These are phyloP conservation scores for Colletotrichum theobromicola DNA, from an alignment of 2,329 filamentous ascomycete genomes.

Conservation along the genomic window DNA sequence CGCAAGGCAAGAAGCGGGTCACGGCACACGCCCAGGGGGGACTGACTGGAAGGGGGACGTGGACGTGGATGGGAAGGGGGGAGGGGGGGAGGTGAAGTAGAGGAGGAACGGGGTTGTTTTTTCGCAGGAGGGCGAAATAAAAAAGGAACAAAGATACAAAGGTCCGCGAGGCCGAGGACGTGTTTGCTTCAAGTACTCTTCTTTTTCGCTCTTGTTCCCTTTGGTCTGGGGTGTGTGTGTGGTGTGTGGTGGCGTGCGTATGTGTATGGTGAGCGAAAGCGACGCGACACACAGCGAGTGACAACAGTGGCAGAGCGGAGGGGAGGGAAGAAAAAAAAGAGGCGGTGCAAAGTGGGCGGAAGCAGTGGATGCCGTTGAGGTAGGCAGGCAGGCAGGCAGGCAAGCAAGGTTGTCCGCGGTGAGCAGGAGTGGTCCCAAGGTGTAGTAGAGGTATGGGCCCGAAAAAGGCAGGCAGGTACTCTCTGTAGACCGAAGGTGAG, in stretches of 20 bases:
- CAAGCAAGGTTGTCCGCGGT: neutral
- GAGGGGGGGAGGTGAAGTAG: neutral
- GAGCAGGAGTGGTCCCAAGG: neutral
- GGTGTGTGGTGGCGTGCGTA: neutral
- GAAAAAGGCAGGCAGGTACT: neutral
- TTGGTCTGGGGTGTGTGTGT: neutral
- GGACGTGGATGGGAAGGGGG: neutral
- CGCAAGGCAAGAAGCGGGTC: constrained; percentile 22
- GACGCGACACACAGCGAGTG: neutral
- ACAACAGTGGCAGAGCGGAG: neutral
- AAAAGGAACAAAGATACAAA: constrained; percentile 24
- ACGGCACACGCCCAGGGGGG: constrained; percentile 16
- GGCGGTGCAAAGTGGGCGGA: neutral
- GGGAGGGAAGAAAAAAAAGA: neutral
- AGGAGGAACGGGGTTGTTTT: neutral
- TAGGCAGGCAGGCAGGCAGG: neutral
- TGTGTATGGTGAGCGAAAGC: neutral
- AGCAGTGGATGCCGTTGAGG: neutral
- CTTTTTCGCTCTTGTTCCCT: neutral
- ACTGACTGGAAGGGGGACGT: neutral
- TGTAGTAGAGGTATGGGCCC: neutral
- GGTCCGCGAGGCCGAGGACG: constrained; percentile 20
- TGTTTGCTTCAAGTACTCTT: constrained; percentile 23
- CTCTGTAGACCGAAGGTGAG: neutral
- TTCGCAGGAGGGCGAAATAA: neutral